phyloP scores from a whole-genome alignment of 1,284 basidiomycete genomes.

The Pseudozyma thailandica region DNA sequence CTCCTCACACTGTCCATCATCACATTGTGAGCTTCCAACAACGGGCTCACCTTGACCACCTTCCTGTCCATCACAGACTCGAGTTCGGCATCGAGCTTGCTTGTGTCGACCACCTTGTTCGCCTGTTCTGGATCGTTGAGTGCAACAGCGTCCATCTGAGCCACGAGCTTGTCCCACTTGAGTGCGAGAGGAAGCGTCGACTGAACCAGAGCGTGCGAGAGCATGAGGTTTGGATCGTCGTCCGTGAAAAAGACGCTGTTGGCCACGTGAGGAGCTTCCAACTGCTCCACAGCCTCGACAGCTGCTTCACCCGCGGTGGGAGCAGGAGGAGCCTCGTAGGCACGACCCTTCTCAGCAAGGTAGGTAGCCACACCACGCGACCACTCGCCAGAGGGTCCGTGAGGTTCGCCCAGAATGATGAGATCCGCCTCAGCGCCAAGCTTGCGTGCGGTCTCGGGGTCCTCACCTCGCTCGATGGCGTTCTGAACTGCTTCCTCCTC shows the following conservation, averaged over 20 bases:
- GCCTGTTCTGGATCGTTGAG: slow-evolving; percentile 27
- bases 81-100: slow-evolving; percentile 41
- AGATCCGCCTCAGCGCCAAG: slow-evolving; percentile 65
- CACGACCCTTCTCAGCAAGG: slow-evolving; percentile 60
- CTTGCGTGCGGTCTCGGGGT: slow-evolving; percentile 56
- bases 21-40: slow-evolving; percentile 48
- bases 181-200: slow-evolving; percentile 55
- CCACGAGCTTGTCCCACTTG: slow-evolving; percentile 57
- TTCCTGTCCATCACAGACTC: slow-evolving; percentile 8
- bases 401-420: slow-evolving; percentile 65
- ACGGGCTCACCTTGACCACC: slow-evolving; percentile 27
- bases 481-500: slow-evolving; percentile 59
- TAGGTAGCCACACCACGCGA: slow-evolving; percentile 62
- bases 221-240: slow-evolving; percentile 62
- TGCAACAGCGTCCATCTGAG: slow-evolving; percentile 53
- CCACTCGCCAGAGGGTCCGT: slow-evolving; percentile 60
- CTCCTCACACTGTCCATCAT: slow-evolving; percentile 64
- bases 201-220: slow-evolving; percentile 64
- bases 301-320: slow-evolving; percentile 7
- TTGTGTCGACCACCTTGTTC: slow-evolving; percentile 29
- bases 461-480: slow-evolving; percentile 64
- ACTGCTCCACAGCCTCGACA: slow-evolving; percentile 13
- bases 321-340: slow-evolving; percentile 58
- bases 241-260: slow-evolving; percentile 45
- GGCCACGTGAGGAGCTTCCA: slow-evolving; percentile 23